Evolutionary conservation across 1,284 basidiomycete genomes (phyloP), one percentile per base, ranked within the genome.

Genomic region (Chiua sp.): DNA sequence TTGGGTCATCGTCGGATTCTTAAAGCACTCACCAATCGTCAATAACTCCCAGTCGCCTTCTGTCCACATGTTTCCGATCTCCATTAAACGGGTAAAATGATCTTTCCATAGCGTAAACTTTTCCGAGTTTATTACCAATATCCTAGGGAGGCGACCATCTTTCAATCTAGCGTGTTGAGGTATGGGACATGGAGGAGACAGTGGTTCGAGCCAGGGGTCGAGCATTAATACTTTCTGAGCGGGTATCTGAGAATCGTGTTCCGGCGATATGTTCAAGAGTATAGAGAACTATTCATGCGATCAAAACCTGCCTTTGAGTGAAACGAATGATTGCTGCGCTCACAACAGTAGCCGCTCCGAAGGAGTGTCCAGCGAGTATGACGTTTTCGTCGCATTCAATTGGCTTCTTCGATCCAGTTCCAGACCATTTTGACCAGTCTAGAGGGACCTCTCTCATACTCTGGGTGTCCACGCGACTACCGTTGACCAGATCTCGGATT

Each of bases 161-260:
- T 69, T 58, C 20, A 63, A 57, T 47, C 42, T 59, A n/a, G 42
- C 11, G 22, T 28, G 53, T 44, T 62, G 57, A 8, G 74, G 75
- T 12, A 65, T 58, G 7, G 85, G 85, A 2, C 84, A 83, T 28
- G 87, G 87, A 22, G 79, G 72, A 2, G 87, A 81, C 22, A 92
- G 68, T 20, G 92, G 90, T 58, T 93, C 90, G 20, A 92, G 73
- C 92, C 92, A 93, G 42, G 91, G 92, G 72, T 93, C 92, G 12
- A 92, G 79, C 23, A 87, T 77, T 18, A 93, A 69, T 4, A 80
- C 83, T 56, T 83, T 82, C 11, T 78, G 76, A 47, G 88, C 72
- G 0, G 86, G 86, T 53, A 92, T 78, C 2, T 71, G 68, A 10
- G 68, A 51, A 61, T 81, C 77, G 6, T 72, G 74, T 7, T 72